Conservation (phyloP, 495 filamentous ascomycete species). For the Durotheca rogersii region DNA sequence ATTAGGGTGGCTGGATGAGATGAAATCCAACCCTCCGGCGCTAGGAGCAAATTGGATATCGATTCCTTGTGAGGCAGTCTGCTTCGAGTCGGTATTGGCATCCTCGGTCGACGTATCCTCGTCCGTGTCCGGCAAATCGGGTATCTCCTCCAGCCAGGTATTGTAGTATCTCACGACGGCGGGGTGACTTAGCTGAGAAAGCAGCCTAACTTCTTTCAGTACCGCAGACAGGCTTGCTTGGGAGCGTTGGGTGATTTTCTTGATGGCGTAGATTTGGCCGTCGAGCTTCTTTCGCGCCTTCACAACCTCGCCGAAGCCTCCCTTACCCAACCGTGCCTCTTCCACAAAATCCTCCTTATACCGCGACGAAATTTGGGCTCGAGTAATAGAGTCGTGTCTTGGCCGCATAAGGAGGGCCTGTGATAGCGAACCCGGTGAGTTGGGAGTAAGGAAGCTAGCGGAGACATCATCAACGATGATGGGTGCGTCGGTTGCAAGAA, state of each 20-base stretch:
- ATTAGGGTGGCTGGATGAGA: slow-evolving; percentile 80
- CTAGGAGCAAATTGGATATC: slow-evolving; percentile 64
- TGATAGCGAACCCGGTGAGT: slow-evolving; percentile 42
- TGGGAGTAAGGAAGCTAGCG: slow-evolving; percentile 33
- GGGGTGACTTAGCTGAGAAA: slow-evolving; percentile 90
- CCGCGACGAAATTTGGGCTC: slow-evolving; percentile 56
- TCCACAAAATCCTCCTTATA: slow-evolving; percentile 90
- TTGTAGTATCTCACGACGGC: slow-evolving; percentile 95
- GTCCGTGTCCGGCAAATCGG: slow-evolving; percentile 57
- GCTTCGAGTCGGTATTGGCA: slow-evolving; percentile 36
- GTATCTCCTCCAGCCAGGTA: slow-evolving; percentile 81
- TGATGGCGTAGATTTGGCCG: slow-evolving; percentile 89
- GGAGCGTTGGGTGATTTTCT: slow-evolving; percentile 87
- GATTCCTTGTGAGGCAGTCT: slow-evolving; percentile 43
- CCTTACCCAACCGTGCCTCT: slow-evolving; percentile 82
- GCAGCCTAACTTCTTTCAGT: slow-evolving; percentile 84
- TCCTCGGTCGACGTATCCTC: slow-evolving; percentile 61
- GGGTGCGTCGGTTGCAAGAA: slow-evolving; percentile 65
- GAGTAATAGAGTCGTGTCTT: slow-evolving; percentile 54
- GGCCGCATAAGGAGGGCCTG: slow-evolving; percentile 41
- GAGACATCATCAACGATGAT: slow-evolving; percentile 48
- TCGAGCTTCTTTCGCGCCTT: slow-evolving; percentile 93
- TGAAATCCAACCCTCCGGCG: slow-evolving; percentile 86
- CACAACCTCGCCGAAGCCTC: slow-evolving; percentile 96
- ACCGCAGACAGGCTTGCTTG: slow-evolving; percentile 78